phyloP scores from a whole-genome alignment of 2,329 filamentous ascomycete species.

The Nannizzia gypsea region DNA sequence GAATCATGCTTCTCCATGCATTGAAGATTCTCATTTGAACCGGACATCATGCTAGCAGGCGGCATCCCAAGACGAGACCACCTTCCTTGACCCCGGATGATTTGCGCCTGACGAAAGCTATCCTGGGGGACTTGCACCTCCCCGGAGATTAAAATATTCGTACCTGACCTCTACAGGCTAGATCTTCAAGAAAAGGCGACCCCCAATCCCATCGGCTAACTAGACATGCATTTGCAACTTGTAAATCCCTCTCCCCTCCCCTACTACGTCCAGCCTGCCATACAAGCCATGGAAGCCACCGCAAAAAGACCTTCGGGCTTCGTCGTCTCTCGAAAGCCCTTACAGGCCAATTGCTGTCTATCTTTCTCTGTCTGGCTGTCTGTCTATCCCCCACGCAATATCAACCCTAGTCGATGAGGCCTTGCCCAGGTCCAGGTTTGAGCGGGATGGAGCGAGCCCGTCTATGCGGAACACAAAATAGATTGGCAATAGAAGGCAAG shows the following conservation, averaged over 20 bases:
- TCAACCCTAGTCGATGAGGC: not conserved
- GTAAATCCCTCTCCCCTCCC: no score
- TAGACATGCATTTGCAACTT: no score
- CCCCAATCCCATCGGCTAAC: not conserved
- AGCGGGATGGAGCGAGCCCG: not conserved
- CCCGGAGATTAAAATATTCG: constrained; percentile 6
- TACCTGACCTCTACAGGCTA: not conserved
- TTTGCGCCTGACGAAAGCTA: not conserved
- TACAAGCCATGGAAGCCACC: no score
- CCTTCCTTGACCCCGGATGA: not conserved
- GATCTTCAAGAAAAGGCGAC: not conserved
- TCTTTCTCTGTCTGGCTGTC: not conserved
- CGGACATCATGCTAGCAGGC: not conserved
- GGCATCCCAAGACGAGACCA: not conserved
- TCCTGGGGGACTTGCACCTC: not conserved
- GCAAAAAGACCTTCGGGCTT: not conserved
- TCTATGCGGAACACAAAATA: constrained; percentile 2
- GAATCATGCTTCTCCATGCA: not conserved
- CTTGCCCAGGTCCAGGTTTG: not conserved
- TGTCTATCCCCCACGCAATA: not conserved
- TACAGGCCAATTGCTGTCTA: not conserved
- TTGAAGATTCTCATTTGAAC: not conserved
- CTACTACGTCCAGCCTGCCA: no score
- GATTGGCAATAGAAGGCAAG: not conserved
- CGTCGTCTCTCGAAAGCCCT: not conserved